phyloP scores from a whole-genome alignment of 768 basidiomycete genomes.

The Arthromyces matolae region DNA sequence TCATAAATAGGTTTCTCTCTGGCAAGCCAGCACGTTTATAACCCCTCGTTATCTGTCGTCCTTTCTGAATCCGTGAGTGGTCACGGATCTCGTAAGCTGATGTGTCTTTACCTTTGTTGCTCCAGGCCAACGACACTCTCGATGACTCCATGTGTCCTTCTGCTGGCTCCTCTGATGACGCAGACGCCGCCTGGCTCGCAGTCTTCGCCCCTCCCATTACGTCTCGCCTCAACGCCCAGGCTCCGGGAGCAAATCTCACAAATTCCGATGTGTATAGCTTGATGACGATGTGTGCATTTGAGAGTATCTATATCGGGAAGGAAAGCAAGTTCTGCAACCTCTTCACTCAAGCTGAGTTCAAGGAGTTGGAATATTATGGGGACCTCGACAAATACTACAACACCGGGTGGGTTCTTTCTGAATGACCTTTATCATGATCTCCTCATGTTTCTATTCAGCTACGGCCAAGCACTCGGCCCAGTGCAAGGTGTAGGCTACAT shows the following conservation, averaged over 20 bases:
- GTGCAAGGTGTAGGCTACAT: constrained; percentile 85
- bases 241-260: constrained; percentile 60
- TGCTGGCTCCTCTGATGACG: constrained; percentile 38
- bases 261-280: constrained; percentile 53
- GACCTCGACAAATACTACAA: constrained; percentile 80
- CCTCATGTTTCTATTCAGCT: constrained; percentile 32
- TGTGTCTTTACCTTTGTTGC: not conserved
- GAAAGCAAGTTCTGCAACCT: constrained; percentile 68
- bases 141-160: constrained; percentile 64
- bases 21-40: constrained; percentile 45
- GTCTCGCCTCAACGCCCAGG: constrained; percentile 52
- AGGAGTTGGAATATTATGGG: constrained; percentile 60
- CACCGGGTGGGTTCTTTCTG: constrained; percentile 59
- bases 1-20: constrained; percentile 68
- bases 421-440: not conserved
- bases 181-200: constrained; percentile 50
- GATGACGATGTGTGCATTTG: constrained; percentile 77
- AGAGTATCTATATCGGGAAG: constrained; percentile 50
- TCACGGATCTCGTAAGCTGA: not conserved
- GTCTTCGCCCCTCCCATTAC: constrained; percentile 55
- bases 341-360: constrained; percentile 62
- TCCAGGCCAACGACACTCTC: constrained; percentile 57
- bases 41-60: constrained; percentile 52
- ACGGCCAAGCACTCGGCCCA: constrained; percentile 65
- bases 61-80: constrained; percentile 49